Evolutionary conservation across 2,329 filamentous ascomycete species (phyloP).

Genomic region (Aspergillus eucalypticola): DNA sequence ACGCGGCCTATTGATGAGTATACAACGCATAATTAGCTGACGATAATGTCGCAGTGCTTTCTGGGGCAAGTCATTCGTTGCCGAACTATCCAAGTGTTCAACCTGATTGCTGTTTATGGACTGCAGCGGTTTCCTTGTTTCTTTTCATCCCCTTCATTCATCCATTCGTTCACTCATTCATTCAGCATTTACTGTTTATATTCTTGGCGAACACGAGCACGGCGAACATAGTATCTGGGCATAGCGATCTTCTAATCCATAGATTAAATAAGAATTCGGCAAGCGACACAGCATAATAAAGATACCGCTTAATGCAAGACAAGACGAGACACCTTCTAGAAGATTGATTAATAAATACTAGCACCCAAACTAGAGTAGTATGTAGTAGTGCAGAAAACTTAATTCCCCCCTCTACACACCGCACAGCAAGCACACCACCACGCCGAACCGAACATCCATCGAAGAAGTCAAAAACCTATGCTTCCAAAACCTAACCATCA

Average conservation of each 20-base stretch:
- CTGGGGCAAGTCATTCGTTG: slow-evolving; percentile 93
- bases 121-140: neutral
- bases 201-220: slow-evolving; percentile 1
- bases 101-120: neutral
- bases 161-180: neutral
- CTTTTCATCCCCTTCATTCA: neutral
- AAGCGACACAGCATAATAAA: neutral
- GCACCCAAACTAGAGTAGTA: neutral
- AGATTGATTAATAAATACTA: no score
- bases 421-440: neutral
- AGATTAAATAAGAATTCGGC: neutral
- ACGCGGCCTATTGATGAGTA: neutral
- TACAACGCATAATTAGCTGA: slow-evolving; percentile 10
- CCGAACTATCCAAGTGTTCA: slow-evolving; percentile 59
- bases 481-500: neutral
- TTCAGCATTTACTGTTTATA: no score
- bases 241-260: neutral
- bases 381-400: neutral
- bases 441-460: neutral
- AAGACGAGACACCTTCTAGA: no score
- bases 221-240: neutral
- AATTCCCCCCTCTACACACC: neutral
- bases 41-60: slow-evolving; percentile 63
- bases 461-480: neutral
- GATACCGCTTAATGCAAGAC: neutral